Evolutionary conservation across 2,329 filamentous ascomycete genomes (phyloP).

Genomic region (Alternaria brassicicola): DNA sequence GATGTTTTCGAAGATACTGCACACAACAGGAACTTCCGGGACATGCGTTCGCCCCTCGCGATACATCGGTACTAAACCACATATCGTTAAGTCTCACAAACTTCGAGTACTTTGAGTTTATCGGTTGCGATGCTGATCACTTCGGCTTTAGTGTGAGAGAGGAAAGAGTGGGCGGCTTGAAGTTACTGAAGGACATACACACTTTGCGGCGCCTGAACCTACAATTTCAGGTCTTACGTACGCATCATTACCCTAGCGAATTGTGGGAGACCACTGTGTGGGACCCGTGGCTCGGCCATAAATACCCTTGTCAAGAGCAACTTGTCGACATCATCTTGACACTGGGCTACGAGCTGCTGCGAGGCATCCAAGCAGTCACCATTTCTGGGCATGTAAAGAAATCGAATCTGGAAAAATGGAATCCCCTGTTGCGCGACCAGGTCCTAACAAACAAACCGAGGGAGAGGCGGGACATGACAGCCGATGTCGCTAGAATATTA

Average conservation of each 20-base stretch:
- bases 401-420: background rate
- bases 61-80: background rate
- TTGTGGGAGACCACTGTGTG: background rate
- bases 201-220: background rate
- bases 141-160: too few relatives aligned
- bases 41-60: background rate
- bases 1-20: background rate
- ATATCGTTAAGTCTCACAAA: background rate
- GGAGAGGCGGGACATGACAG: background rate
- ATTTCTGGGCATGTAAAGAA: background rate
- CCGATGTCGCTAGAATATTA: background rate
- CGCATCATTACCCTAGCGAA: background rate
- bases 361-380: background rate
- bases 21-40: background rate
- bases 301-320: background rate
- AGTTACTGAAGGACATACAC: background rate
- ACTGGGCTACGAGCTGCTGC: background rate
- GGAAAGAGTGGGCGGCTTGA: background rate
- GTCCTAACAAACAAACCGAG: background rate
- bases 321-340: background rate
- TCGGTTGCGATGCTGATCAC: background rate
- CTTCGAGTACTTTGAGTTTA: background rate
- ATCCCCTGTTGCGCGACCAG: background rate
- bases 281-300: background rate
- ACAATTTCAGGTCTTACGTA: background rate